Base-by-base conservation (phyloP, 345 rosid genomes). In the Populus davidiana region DNA sequence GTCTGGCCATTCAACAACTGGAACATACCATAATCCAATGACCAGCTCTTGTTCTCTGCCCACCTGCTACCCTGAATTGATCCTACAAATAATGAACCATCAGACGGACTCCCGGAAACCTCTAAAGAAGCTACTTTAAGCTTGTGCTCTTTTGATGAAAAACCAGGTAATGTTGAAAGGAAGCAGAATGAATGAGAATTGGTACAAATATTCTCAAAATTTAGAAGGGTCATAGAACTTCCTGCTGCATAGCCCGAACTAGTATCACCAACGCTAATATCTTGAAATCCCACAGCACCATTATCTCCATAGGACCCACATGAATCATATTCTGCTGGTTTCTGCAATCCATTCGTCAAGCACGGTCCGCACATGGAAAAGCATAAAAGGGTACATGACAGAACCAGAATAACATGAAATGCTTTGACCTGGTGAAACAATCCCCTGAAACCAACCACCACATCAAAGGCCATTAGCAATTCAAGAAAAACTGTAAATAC, bases 151-250 rank as follows among this genome's bases (percentile, higher is more conserved):
- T 72, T 67, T 47, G 79, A 78, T 20, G 75, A 75, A 80, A 86
- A 79, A 64, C 85, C 89, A 65, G 81, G 77, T 72, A 89, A 81
- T 21, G 92, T 89, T 39, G 98, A 91, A 77, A 89, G 96, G 82
- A 90, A 88, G 85, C 91, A 88, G 78, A 90, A 85, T 9, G 81
- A 83, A 67, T 87, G 88, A 69, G 92, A 85, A 82, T 68, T 75
- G 9, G 83, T 71, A 79, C 93, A 89, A 44, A 88, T 83, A 80
- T 65, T 81, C 79, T 81, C 83, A 36, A 72, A 70, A 67, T 69
- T 77, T 54, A 44, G 50, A 16, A 21, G 81, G 31, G 79, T 61
- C 67, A 62, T 23, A 16, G 87, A 72, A 85, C 75, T 80, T 67
- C 75, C 81, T 6, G 38, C 71, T 75, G 74, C 54, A 80, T 56